A percentile compares a stretch with the other conserved stretches of the same genome.
Evolutionary conservation across 805 yeast genomes (phyloP).

Genomic region (Lipomyces lipofer): DNA sequence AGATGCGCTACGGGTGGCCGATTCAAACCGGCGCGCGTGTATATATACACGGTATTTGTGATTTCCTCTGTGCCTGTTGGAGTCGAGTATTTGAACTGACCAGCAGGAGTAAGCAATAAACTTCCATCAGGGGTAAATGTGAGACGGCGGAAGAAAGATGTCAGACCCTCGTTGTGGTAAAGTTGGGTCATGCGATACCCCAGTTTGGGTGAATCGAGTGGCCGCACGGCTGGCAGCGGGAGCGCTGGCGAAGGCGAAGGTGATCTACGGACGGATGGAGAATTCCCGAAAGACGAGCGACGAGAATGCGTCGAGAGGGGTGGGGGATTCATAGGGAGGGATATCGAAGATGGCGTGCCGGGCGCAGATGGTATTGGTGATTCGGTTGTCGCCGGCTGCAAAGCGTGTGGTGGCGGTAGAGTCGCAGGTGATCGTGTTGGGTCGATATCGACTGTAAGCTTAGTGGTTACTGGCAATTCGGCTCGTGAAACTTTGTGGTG

Average conservation of each 20-base stretch:
- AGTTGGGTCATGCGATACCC: slow-evolving; percentile 42
- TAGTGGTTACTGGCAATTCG: slow-evolving; percentile 51
- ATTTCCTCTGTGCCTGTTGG: slow-evolving; percentile 43
- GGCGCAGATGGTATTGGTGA: slow-evolving; percentile 33
- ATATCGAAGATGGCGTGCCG: slow-evolving; percentile 27
- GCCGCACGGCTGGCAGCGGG: slow-evolving; percentile 52
- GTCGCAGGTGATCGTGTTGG: slow-evolving; percentile 6
- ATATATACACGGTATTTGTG: slow-evolving; percentile 75
- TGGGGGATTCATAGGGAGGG: slow-evolving; percentile 42
- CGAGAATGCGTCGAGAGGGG: slow-evolving; percentile 43
- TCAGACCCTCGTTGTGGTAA: slow-evolving; percentile 83
- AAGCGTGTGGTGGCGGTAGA: neutral
- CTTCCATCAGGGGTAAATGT: slow-evolving; percentile 89
- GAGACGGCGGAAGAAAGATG: slow-evolving; percentile 85
- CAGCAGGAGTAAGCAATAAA: slow-evolving; percentile 75
- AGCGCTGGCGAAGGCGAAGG: slow-evolving; percentile 41
- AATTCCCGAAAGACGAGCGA: slow-evolving; percentile 45
- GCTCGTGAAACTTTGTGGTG: slow-evolving; percentile 54
- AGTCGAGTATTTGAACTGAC: slow-evolving; percentile 50
- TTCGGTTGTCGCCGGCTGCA: slow-evolving; percentile 5
- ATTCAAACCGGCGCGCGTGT: slow-evolving; percentile 66
- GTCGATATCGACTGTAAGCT: slow-evolving; percentile 15
- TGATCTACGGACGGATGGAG: slow-evolving; percentile 41
- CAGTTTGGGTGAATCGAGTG: slow-evolving; percentile 42
- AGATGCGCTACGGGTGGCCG: slow-evolving; percentile 74